A percentile compares a stretch with the other conserved stretches of the same genome.
Conservation (phyloP, 2,329 filamentous ascomycete species). For the Colletotrichum sp. region DNA sequence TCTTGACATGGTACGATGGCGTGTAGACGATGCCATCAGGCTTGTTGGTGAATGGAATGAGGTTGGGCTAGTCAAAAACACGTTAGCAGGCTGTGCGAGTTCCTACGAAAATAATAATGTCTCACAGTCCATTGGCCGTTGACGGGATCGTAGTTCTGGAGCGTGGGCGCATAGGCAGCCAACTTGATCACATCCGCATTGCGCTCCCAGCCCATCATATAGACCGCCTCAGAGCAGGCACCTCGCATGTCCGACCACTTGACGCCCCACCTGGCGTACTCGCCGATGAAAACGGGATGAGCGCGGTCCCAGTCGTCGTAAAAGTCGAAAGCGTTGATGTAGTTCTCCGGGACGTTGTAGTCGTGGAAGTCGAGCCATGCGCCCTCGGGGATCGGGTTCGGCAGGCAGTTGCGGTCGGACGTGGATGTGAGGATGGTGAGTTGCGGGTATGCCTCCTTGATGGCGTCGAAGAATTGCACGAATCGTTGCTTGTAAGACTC, state of each 20-base stretch:
- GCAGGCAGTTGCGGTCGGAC: background rate
- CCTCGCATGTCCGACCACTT: background rate
- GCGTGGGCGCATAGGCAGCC: background rate
- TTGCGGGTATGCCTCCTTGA: background rate
- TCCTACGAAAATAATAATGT: fast-evolving
- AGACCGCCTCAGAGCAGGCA: background rate
- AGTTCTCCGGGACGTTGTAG: background rate
- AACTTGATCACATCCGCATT: background rate
- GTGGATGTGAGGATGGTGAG: background rate
- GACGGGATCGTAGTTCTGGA: background rate
- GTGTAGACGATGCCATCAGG: background rate
- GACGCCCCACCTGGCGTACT: background rate
- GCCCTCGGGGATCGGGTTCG: background rate
- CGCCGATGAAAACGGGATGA: background rate
- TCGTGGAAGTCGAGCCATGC: background rate
- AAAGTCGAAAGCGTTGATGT: background rate
- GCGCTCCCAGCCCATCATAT: background rate
- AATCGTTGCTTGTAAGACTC: background rate
- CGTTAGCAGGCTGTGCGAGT: background rate
- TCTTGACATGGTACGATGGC: background rate
- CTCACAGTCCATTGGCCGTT: background rate
- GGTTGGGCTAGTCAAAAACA: background rate
- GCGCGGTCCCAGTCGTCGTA: background rate
- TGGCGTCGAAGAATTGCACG: background rate
- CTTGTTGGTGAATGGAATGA: background rate